These are phyloP conservation scores for Penicillium sp. DNA, from an alignment of 2,329 filamentous ascomycete species.

Conservation along the genomic window DNA sequence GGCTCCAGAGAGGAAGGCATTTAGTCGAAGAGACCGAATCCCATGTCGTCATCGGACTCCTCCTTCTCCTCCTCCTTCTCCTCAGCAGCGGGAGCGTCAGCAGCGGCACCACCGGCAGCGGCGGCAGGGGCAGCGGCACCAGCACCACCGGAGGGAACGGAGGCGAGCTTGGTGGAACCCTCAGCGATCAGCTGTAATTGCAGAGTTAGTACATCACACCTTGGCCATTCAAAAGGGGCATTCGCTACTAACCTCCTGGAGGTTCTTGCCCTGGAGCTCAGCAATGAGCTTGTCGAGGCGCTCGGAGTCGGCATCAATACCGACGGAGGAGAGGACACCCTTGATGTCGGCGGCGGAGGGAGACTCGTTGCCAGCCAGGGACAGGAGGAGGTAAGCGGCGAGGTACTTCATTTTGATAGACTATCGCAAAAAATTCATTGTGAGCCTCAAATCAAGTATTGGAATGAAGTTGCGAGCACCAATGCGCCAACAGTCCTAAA, in stretches of 20 bases:
- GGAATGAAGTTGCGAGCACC: conserved; percentile 3
- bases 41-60: conserved; percentile 71
- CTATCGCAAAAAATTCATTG: conserved; percentile 13
- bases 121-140: conserved; percentile 45
- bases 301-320: conserved; percentile 85
- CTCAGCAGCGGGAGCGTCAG: conserved; percentile 61
- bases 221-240: background rate
- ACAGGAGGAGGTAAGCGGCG: conserved; percentile 96
- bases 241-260: conserved; percentile 74
- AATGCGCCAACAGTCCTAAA: background rate
- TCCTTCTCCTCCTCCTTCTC: conserved; percentile 73
- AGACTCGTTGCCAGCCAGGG: conserved; percentile 83
- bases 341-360: conserved; percentile 85
- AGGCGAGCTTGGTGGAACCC: conserved; percentile 90
- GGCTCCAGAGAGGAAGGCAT: conserved; percentile 23
- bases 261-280: conserved; percentile 64
- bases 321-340: conserved; percentile 83
- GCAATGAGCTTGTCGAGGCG: conserved; percentile 80
- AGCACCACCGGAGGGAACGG: conserved; percentile 86
- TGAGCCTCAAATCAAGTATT: conserved; percentile 19
- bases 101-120: conserved; percentile 62
- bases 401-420: conserved; percentile 94
- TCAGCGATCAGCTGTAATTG: conserved; percentile 72
- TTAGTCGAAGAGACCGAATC: conserved; percentile 67
- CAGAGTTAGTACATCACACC: conserved; percentile 11